Conservation (phyloP, 1,284 basidiomycete species). For the Melampsora larici-populina region DNA sequence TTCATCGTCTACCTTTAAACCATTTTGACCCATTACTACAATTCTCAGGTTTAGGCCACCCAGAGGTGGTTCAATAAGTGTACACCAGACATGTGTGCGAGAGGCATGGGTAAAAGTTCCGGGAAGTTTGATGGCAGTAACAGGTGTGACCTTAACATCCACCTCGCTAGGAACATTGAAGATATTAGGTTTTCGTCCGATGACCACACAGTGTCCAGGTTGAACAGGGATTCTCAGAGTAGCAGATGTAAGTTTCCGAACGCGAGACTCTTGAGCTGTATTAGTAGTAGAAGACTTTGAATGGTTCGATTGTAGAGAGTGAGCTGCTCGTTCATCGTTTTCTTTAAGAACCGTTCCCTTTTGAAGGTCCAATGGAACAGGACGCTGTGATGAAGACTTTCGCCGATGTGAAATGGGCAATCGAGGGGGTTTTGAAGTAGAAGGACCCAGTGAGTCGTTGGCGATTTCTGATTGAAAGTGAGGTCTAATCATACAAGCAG, state of each 20-base stretch:
- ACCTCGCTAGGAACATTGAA: conserved; percentile 13
- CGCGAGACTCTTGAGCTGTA: too few relatives aligned
- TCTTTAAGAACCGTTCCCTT: not conserved
- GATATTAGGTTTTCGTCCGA: conserved; percentile 39
- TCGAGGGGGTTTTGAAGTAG: not conserved
- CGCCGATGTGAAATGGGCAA: not conserved
- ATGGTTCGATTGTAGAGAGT: too few relatives aligned
- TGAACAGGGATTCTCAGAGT: conserved; percentile 23
- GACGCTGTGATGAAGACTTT: not conserved
- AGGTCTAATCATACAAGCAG: conserved; percentile 21
- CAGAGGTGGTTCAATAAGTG: conserved; percentile 38
- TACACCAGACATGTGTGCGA: conserved; percentile 38
- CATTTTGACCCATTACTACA: conserved; percentile 43
- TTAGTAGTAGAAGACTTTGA: too few relatives aligned
- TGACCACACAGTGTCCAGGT: conserved; percentile 38
- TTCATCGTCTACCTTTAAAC: conserved; percentile 40
- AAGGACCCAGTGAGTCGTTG: not conserved
- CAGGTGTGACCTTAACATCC: conserved; percentile 1
- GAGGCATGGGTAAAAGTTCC: conserved; percentile 43
- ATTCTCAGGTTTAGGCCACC: conserved; percentile 33
- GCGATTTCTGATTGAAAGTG: not conserved
- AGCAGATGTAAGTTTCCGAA: not conserved
- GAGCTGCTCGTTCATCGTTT: not conserved
- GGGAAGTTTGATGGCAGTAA: conserved; percentile 28
- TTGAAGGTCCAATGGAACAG: not conserved